phyloP scores from a whole-genome alignment of 225 moss, liverwort and hornwort genomes.

The Thuidium tamariscinum region DNA sequence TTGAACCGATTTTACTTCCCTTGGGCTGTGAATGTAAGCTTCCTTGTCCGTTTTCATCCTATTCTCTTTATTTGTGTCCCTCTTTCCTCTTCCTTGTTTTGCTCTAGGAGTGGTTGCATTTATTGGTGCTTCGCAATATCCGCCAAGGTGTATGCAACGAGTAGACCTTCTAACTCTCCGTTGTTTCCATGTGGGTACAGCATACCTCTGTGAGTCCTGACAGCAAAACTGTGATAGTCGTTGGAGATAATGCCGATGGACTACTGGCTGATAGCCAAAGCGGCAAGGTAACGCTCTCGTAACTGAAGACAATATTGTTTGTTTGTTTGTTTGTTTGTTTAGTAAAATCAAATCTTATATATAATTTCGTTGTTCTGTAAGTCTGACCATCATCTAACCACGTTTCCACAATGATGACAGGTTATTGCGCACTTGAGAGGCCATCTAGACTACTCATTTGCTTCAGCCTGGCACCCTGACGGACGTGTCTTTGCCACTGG shows the following conservation, averaged over 20 bases:
- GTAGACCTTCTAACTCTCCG: background rate
- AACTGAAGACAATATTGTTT: background rate
- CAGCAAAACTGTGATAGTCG: conserved; percentile 63
- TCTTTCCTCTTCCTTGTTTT: background rate
- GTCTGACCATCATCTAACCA: background rate
- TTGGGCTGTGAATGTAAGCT: conserved; percentile 87
- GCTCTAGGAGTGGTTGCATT: background rate
- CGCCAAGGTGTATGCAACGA: background rate
- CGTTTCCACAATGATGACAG: conserved; percentile 14
- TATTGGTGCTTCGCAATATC: background rate
- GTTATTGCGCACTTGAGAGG: conserved; percentile 68
- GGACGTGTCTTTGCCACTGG: conserved; percentile 85
- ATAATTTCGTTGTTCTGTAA: background rate
- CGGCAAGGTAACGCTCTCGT: conserved; percentile 53
- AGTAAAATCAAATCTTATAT: background rate
- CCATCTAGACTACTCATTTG: conserved; percentile 88
- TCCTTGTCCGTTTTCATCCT: background rate
- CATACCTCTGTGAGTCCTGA: conserved; percentile 47
- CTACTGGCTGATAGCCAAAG: conserved; percentile 71
- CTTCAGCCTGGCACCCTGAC: conserved; percentile 95
- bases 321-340: background rate
- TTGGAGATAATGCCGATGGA: conserved; percentile 87
- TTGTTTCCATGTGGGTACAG: conserved; percentile 12
- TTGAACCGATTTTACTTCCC: conserved; percentile 66
- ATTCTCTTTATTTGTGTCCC: background rate